phyloP scores from a whole-genome alignment of 495 filamentous ascomycete species.

The Penicillium canescens region DNA sequence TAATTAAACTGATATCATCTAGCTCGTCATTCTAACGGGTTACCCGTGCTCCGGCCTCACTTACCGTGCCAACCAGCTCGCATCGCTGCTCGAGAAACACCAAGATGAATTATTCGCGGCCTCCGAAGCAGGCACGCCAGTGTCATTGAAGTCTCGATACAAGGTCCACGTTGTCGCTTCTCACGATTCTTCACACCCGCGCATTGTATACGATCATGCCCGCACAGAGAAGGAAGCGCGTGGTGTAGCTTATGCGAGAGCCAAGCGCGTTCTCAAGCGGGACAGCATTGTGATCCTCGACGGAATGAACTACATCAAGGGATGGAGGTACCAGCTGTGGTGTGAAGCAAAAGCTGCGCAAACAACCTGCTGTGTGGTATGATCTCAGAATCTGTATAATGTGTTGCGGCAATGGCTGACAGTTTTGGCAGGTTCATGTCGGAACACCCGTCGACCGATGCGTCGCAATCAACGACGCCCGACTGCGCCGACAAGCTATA shows the following conservation, averaged over 20 bases:
- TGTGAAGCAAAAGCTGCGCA: conserved; percentile 88
- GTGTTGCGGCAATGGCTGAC: conserved; percentile 7
- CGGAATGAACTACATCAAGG: conserved; percentile 96
- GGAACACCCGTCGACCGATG: conserved; percentile 74
- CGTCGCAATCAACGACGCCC: conserved; percentile 44
- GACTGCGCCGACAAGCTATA: conserved; percentile 21
- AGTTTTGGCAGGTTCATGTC: conserved; percentile 64
- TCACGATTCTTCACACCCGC: conserved; percentile 44
- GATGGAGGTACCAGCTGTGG: conserved; percentile 92
- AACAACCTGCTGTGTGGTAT: conserved; percentile 80
- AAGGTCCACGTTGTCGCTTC: conserved; percentile 60
- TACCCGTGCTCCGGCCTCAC: conserved; percentile 93
- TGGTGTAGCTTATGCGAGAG: conserved; percentile 79
- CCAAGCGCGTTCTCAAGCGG: conserved; percentile 76
- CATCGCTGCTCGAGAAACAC: conserved; percentile 42
- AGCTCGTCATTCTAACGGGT: conserved; percentile 94
- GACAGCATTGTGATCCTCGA: conserved; percentile 88
- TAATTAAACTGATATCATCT: conserved; percentile 1
- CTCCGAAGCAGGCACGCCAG: conserved; percentile 30
- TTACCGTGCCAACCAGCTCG: conserved; percentile 78
- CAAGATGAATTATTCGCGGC: conserved; percentile 57
- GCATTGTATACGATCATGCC: conserved; percentile 56
- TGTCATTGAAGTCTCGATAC: conserved; percentile 51
- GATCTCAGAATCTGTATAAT: conserved; percentile 8
- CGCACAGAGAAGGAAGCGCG: conserved; percentile 86